phyloP scores from a whole-genome alignment of 1,139 yeast species.

The Taphrina pruni region DNA sequence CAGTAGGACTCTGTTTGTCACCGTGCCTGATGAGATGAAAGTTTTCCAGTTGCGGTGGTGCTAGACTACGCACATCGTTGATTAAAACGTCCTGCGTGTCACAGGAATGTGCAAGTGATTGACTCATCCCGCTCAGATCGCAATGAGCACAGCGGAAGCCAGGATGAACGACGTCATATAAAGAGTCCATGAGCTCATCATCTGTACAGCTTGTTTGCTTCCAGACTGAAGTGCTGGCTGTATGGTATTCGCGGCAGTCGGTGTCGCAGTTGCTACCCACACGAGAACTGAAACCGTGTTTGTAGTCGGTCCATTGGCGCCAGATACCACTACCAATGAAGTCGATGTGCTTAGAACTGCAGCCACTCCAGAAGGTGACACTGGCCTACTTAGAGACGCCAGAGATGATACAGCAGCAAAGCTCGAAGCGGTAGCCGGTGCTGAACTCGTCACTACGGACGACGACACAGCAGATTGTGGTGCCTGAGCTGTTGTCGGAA shows the following conservation, averaged over 20 bases:
- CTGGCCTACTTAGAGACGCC: neutral
- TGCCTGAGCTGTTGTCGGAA: neutral
- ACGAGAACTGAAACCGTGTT: constrained; percentile 13
- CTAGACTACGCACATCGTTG: too few species aligned
- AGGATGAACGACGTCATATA: constrained; percentile 3
- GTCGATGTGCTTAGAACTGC: constrained; percentile 21
- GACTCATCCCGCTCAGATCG: neutral
- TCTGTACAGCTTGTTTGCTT: neutral
- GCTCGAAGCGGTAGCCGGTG: neutral
- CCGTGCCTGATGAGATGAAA: too few species aligned
- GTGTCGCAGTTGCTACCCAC: constrained; percentile 32
- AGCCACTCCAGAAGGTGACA: constrained; percentile 11
- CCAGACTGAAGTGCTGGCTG: constrained; percentile 31
- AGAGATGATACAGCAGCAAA: neutral
- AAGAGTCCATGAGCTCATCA: neutral
- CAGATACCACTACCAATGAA: constrained; percentile 15
- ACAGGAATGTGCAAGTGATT: neutral
- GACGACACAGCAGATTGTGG: neutral
- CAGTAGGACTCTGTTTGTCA: too few species aligned
- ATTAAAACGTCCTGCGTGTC: too few species aligned
- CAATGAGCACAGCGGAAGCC: neutral
- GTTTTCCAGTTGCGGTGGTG: too few species aligned
- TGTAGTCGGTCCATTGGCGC: constrained; percentile 25
- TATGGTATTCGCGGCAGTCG: neutral
- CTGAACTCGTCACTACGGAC: too few species aligned